A percentile compares a stretch with the other conserved stretches of the same genome.
Conservation (phyloP, 2,329 filamentous ascomycete species). For the Coniochaeta ligniaria region DNA sequence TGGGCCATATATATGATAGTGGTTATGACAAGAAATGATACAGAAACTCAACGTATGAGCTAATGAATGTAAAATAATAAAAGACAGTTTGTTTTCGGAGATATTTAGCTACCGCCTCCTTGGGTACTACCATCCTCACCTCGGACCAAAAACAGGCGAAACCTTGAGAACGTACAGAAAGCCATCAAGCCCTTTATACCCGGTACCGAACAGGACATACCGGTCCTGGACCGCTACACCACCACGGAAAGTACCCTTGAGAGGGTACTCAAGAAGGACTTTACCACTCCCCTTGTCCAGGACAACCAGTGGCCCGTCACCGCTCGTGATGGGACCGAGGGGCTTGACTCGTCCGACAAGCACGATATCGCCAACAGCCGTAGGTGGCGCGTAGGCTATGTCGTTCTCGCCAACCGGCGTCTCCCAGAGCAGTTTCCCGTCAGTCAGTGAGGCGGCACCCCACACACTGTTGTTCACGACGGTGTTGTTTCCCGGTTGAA, state of each 20-base stretch:
- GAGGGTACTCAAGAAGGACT: slow-evolving; percentile 3
- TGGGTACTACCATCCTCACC: not conserved
- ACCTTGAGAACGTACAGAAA: slow-evolving; percentile 1
- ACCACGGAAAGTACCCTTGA: slow-evolving; percentile 5
- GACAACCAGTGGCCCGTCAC: not conserved
- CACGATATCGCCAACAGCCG: slow-evolving; percentile 11
- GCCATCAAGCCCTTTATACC: slow-evolving; percentile 4
- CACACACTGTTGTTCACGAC: slow-evolving; percentile 7
- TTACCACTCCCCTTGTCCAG: slow-evolving; percentile 5
- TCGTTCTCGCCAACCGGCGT: slow-evolving; percentile 5
- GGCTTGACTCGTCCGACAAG: slow-evolving; percentile 3
- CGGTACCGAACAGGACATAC: slow-evolving; percentile 11
- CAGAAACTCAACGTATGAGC: too few relatives aligned
- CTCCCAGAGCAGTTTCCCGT: slow-evolving; percentile 11
- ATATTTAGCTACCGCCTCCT: not conserved
- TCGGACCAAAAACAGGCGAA: not conserved
- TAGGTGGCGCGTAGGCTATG: slow-evolving; percentile 6
- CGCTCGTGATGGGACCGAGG: not conserved
- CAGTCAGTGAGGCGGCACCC: slow-evolving; percentile 9
- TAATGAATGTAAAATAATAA: too few relatives aligned
- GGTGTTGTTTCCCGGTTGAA: slow-evolving; percentile 2
- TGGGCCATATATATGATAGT: too few relatives aligned
- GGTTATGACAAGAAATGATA: too few relatives aligned
- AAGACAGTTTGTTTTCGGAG: too few relatives aligned
- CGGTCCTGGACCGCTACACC: slow-evolving; percentile 7